Conservation (phyloP, 345 rosid genomes). For the Carallia brachiata region DNA sequence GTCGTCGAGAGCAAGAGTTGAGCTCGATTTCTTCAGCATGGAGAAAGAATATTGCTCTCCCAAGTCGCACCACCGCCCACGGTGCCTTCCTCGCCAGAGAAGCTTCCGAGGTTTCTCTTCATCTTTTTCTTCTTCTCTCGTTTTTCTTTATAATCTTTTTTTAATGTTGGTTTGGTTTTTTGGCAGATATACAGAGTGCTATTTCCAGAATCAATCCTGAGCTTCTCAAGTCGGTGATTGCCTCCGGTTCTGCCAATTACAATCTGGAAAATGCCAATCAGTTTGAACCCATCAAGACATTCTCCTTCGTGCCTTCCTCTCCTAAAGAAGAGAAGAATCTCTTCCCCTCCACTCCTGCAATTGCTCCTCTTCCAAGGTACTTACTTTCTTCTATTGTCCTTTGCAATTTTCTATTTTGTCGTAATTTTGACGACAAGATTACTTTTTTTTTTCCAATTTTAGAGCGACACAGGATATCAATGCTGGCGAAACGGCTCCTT, state of each 20-base stretch:
- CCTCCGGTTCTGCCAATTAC: slow-evolving; percentile 35
- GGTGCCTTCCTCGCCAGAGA: slow-evolving; percentile 51
- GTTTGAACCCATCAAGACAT: neutral
- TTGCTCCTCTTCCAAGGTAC: slow-evolving; percentile 42
- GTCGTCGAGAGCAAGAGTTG: slow-evolving; percentile 51
- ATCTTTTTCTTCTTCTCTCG: neutral
- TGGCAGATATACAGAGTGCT: slow-evolving; percentile 65
- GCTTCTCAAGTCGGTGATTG: slow-evolving; percentile 66
- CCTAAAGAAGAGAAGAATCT: slow-evolving; percentile 39
- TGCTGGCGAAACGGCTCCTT: slow-evolving; percentile 37
- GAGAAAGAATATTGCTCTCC: slow-evolving; percentile 40
- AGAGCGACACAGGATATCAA: slow-evolving; percentile 33
- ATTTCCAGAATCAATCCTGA: slow-evolving; percentile 82
- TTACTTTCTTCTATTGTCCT: neutral
- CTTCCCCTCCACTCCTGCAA: slow-evolving; percentile 37
- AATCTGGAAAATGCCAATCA: neutral
- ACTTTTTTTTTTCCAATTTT: neutral
- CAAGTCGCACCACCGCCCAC: slow-evolving; percentile 41
- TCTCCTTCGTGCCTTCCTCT: slow-evolving; percentile 42
- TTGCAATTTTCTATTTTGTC: neutral
- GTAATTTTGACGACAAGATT: neutral
- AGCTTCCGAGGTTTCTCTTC: slow-evolving; percentile 61
- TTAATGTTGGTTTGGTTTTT: neutral
- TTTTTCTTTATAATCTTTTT: neutral
- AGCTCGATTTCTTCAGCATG: slow-evolving; percentile 75